Conservation (phyloP, 2,329 filamentous ascomycete genomes). For the Diaporthe batatas region DNA sequence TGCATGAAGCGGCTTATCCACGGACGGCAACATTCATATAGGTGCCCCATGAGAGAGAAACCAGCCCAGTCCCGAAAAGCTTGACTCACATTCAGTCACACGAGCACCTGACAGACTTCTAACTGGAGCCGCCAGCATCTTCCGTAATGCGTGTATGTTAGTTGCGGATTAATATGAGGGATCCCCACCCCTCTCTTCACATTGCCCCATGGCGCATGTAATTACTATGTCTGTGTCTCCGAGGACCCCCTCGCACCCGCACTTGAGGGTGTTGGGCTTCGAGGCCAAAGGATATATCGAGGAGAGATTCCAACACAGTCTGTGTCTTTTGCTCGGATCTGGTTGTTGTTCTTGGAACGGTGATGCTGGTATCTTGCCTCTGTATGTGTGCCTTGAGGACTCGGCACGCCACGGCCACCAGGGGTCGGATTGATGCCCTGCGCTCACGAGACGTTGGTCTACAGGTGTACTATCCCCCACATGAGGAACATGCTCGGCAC, state of each 20-base stretch:
- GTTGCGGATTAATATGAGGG: background rate
- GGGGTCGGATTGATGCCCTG: slow-evolving; percentile 70
- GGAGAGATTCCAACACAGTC: slow-evolving; percentile 13
- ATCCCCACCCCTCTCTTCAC: slow-evolving; percentile 23
- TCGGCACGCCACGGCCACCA: slow-evolving; percentile 61
- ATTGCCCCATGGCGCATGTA: slow-evolving; percentile 32
- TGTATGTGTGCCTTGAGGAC: slow-evolving; percentile 66
- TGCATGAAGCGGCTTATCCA: too few relatives aligned
- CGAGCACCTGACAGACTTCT: too few relatives aligned
- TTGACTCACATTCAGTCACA: too few relatives aligned
- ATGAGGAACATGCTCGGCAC: slow-evolving; percentile 72
- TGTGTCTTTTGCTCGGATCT: slow-evolving; percentile 5
- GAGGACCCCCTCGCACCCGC: slow-evolving; percentile 28
- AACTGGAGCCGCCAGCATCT: background rate
- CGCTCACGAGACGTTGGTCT: slow-evolving; percentile 73
- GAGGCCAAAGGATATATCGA: slow-evolving; percentile 16
- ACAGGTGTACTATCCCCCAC: too few relatives aligned
- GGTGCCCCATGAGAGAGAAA: too few relatives aligned
- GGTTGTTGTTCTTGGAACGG: background rate
- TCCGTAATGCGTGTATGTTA: background rate
- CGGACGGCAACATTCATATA: too few relatives aligned
- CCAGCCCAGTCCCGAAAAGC: too few relatives aligned
- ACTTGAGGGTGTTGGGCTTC: slow-evolving; percentile 5
- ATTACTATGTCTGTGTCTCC: slow-evolving; percentile 31
- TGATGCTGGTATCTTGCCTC: slow-evolving; percentile 49